phyloP scores from a whole-genome alignment of 108 stramenopile species.

The Aurantiochytrium sp. region DNA sequence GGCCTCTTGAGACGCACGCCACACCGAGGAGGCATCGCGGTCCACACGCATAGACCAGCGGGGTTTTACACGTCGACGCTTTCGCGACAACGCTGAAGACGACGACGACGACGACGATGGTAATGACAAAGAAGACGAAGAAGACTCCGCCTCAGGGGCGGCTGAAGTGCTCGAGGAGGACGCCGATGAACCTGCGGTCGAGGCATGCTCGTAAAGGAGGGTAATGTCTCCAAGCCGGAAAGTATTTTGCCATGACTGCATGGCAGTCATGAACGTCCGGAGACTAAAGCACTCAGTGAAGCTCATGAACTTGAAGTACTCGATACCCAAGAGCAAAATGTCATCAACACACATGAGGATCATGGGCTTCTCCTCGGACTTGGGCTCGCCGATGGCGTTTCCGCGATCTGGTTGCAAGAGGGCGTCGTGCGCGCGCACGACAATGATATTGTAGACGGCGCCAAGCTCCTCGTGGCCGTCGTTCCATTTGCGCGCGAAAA shows the following conservation, averaged over 20 bases:
- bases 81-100: no score
- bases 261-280: neutral
- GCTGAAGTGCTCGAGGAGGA: neutral
- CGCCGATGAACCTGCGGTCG: neutral
- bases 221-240: neutral
- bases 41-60: neutral
- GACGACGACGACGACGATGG: no score
- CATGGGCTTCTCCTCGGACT: neutral
- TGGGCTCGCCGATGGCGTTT: neutral
- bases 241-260: neutral
- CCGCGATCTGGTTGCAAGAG: neutral
- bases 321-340: neutral
- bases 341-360: neutral
- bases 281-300: neutral
- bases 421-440: neutral
- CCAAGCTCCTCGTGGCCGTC: neutral
- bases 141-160: no score
- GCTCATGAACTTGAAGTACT: neutral
- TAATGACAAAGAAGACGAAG: no score
- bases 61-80: neutral
- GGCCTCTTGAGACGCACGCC: neutral
- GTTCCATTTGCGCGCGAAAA: neutral
- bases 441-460: neutral
- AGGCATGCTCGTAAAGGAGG: neutral
- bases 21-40: neutral